phyloP scores from a whole-genome alignment of 441 rosid species.

The Croton laevigatus region DNA sequence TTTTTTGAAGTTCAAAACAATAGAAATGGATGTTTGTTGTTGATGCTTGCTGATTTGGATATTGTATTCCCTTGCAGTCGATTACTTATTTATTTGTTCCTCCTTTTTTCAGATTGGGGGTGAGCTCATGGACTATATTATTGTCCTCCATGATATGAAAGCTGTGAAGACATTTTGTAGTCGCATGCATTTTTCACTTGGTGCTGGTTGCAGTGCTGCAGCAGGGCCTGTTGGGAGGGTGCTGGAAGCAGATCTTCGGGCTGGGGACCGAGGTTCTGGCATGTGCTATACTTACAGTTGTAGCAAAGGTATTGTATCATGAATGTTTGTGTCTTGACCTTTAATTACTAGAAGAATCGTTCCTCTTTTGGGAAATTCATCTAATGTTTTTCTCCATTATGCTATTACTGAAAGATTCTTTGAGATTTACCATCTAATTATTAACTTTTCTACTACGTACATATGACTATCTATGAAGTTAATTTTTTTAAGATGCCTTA shows the following conservation, averaged over 20 bases:
- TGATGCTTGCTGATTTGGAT: not conserved
- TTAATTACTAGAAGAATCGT: not conserved
- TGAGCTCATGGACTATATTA: constrained; percentile 89
- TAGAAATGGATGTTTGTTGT: not conserved
- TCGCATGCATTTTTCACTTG: constrained; percentile 91
- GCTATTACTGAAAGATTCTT: not conserved
- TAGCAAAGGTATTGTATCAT: constrained; percentile 64
- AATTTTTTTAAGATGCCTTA: not conserved
- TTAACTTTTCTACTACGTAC: not conserved
- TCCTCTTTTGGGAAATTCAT: not conserved
- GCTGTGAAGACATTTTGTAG: constrained; percentile 97
- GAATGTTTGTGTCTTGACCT: not conserved
- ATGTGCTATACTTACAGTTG: constrained; percentile 96
- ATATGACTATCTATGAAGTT: not conserved
- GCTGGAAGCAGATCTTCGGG: constrained; percentile 90
- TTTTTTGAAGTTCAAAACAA: not conserved
- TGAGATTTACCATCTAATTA: not conserved
- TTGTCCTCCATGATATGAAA: constrained; percentile 83
- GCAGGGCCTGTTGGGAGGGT: constrained; percentile 98
- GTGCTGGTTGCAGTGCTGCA: constrained; percentile 98
- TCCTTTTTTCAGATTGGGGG: constrained; percentile 72
- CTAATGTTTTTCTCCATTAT: not conserved
- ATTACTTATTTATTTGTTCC: constrained; percentile 8
- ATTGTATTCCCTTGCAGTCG: not conserved
- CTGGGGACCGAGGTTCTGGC: constrained; percentile 95